phyloP scores from a whole-genome alignment of 768 basidiomycete genomes.

The Leccinum subgranulosum region DNA sequence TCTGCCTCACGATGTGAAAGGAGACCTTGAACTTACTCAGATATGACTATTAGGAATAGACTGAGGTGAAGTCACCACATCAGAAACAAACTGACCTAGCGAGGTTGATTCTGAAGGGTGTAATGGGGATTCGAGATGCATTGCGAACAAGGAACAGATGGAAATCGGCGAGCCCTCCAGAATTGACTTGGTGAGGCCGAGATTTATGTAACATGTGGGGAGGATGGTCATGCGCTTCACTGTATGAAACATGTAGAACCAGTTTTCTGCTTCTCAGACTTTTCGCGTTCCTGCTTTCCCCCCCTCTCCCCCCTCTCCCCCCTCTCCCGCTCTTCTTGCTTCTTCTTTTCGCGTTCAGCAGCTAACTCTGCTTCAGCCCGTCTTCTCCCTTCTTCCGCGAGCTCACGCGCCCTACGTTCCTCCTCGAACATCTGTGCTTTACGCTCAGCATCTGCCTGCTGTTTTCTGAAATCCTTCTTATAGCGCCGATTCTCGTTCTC shows the following conservation, averaged over 20 bases:
- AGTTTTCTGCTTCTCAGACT: slow-evolving; percentile 4
- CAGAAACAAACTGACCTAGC: too few species aligned
- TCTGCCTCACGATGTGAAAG: background rate
- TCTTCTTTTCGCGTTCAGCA: slow-evolving; percentile 8
- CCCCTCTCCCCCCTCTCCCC: background rate
- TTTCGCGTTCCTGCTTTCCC: background rate
- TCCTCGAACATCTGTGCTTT: slow-evolving; percentile 17
- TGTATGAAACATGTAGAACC: slow-evolving; percentile 9
- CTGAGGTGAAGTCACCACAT: background rate
- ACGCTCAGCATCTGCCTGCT: slow-evolving; percentile 19
- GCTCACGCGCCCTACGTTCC: slow-evolving; percentile 25
- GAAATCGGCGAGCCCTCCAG: background rate
- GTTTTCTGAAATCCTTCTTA: slow-evolving; percentile 15
- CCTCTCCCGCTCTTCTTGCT: background rate
- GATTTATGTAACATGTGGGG: too few species aligned
- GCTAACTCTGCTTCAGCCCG: slow-evolving; percentile 19
- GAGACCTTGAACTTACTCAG: background rate
- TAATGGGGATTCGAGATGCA: background rate
- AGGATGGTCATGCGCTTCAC: background rate
- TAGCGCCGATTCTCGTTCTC: slow-evolving; percentile 26
- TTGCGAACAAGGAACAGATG: background rate
- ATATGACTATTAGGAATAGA: background rate
- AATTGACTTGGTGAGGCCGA: too few species aligned
- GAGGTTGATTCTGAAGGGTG: background rate
- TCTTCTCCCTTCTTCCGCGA: slow-evolving; percentile 20